phyloP scores from a whole-genome alignment of 805 yeast genomes.

The Wickerhamiella kurtzmanii region DNA sequence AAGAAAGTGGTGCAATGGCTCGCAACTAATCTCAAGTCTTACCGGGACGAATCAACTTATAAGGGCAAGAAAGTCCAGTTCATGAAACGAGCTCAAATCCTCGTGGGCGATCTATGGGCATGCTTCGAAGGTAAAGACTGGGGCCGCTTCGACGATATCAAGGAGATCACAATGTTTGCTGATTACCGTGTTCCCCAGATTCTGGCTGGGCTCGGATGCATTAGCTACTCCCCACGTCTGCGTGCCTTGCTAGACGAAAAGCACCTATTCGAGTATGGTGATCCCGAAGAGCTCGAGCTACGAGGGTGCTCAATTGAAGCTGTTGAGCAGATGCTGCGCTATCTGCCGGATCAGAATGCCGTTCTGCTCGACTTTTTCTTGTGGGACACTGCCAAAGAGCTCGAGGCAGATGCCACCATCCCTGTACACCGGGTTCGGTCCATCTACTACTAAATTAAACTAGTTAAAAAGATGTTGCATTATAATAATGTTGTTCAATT shows the following conservation, averaged over 20 bases:
- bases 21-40: constrained; percentile 22
- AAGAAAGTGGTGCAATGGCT: constrained; percentile 23
- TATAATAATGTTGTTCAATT: too few relatives aligned
- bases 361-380: constrained; percentile 31
- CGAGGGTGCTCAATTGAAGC: constrained; percentile 32
- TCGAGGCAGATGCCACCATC: constrained; percentile 19
- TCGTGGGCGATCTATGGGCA: constrained; percentile 34
- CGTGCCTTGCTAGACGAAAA: constrained; percentile 15
- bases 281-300: constrained; percentile 29
- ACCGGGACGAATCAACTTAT: constrained; percentile 25
- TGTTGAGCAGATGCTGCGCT: constrained; percentile 26
- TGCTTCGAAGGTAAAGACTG: constrained; percentile 27
- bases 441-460: constrained; percentile 1
- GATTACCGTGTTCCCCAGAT: constrained; percentile 36
- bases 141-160: constrained; percentile 31
- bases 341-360: constrained; percentile 24
- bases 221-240: constrained; percentile 24
- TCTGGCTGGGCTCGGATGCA: constrained; percentile 26
- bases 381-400: constrained; percentile 33
- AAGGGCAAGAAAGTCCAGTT: constrained; percentile 23
- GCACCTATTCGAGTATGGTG: constrained; percentile 22
- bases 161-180: constrained; percentile 33
- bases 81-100: constrained; percentile 32
- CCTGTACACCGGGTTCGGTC: background rate
- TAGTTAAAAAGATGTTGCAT: too few relatives aligned